Conservation (phyloP, 2,329 filamentous ascomycete species). For the Plectosphaerella plurivora region DNA sequence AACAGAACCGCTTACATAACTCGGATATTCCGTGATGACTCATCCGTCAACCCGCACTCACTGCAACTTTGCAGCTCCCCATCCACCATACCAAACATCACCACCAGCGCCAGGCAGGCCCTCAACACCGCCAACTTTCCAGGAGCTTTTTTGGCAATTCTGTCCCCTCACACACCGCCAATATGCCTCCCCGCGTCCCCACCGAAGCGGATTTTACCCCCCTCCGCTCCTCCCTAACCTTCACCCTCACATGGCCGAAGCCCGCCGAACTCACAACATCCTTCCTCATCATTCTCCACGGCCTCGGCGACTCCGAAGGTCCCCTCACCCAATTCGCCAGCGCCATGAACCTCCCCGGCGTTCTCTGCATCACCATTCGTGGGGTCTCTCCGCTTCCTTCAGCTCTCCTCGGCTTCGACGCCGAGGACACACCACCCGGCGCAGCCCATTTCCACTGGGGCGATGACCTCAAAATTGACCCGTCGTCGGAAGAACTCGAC, state of each 20-base stretch:
- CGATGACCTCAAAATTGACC: conserved; percentile 56
- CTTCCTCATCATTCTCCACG: conserved; percentile 77
- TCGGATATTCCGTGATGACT: neutral
- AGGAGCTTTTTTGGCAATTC: neutral
- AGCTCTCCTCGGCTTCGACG: conserved; percentile 48
- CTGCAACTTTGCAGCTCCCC: neutral
- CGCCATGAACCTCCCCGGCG: conserved; percentile 70
- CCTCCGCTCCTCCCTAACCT: conserved; percentile 31
- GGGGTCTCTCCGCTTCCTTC: conserved; percentile 67
- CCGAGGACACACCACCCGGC: conserved; percentile 9
- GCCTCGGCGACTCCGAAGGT: conserved; percentile 70
- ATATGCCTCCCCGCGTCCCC: conserved; percentile 46
- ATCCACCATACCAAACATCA: neutral
- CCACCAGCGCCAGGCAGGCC: neutral
- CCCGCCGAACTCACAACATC: conserved; percentile 63
- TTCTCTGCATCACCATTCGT: conserved; percentile 69
- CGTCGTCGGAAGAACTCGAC: conserved; percentile 40
- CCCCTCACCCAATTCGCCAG: conserved; percentile 67
- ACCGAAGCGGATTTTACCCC: conserved; percentile 44
- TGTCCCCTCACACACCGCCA: neutral
- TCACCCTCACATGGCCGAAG: conserved; percentile 43
- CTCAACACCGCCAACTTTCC: no score
- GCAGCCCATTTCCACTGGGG: conserved; percentile 57
- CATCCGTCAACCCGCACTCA: neutral
- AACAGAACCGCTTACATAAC: no score